These are phyloP conservation scores for Claviceps purpurea DNA, from an alignment of 2,329 filamentous ascomycete genomes.

Conservation along the genomic window DNA sequence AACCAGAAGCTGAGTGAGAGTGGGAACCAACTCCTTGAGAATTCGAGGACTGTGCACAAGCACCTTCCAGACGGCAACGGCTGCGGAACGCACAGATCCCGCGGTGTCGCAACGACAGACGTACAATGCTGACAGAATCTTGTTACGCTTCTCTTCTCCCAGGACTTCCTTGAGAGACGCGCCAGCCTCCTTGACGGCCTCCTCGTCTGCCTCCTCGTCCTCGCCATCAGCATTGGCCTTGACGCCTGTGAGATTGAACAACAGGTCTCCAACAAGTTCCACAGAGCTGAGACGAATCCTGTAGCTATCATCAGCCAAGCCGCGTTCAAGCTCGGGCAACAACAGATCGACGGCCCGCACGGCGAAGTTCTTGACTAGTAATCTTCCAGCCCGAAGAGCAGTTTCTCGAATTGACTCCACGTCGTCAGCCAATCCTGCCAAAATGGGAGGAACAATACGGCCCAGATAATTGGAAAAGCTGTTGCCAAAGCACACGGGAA, in stretches of 20 bases:
- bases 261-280: constrained; percentile 86
- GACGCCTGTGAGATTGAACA: constrained; percentile 96
- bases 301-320: constrained; percentile 93
- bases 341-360: constrained; percentile 87
- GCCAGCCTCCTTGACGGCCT: constrained; percentile 69
- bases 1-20: constrained; percentile 88
- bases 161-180: constrained; percentile 89
- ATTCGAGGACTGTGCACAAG: constrained; percentile 83
- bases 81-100: constrained; percentile 75
- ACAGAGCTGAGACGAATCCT: constrained; percentile 97
- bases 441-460: constrained; percentile 88
- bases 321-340: constrained; percentile 86
- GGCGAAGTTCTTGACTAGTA: constrained; percentile 97
- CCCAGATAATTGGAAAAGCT: constrained; percentile 93
- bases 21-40: constrained; percentile 89
- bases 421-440: constrained; percentile 88
- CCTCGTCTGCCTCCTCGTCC: constrained; percentile 53
- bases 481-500: constrained; percentile 97
- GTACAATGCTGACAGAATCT: constrained; percentile 91
- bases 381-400: constrained; percentile 80
- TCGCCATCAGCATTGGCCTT: constrained; percentile 68
- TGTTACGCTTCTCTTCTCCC: constrained; percentile 92
- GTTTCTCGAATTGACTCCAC: constrained; percentile 94
- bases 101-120: constrained; percentile 97
- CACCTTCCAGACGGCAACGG: constrained; percentile 92